Base-by-base conservation (phyloP, 164 flowering plant genomes). In the Litsea cubeba region DNA sequence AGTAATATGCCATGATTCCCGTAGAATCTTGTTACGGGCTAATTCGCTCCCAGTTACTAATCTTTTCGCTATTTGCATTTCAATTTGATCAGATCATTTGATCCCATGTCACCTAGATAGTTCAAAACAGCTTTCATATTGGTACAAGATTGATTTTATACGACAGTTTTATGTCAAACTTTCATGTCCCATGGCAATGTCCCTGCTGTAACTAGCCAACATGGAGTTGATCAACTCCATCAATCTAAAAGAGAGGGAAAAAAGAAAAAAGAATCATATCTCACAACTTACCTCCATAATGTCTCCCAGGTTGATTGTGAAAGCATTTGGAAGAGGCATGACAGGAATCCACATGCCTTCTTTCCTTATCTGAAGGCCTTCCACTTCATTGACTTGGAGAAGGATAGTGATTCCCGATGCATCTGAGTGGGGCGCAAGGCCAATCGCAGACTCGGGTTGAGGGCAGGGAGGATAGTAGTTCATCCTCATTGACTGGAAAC, bases 381-480 rank as follows among this genome's bases (percentile, higher is more conserved):
- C 67, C 0, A 81, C 83, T 4, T 87, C 81, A 74, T 84, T 83
- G 46, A 81, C 79, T 70, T 86, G 87, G 40, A 81, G 30, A 20
- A 89, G 74, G 6, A 88, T 5, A 26, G 89, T 86, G 17, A 86
- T 32, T 4, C 83, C 86, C 0, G 65, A 35, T 0, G 82, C 76
- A 81, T 87, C 90, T 8, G 90, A 81, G 79, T 87, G 92, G 1
- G 90, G 86, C 2, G 84, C 71, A n/a, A 73, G 78, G n/a, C 88
- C 89, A 26, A 85, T 67, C 2, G 81, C 92, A 72, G 57, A 57
- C 32, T 83, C 75, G 50, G 89, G 85, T 15, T 80, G 72, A 28
- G 65, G 65, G 63, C 90, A 89, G 11, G 83, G 85, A 26, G 89
- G 90, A 74, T 87, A 83, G 73, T 83, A 84, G n/a, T 79, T 86